phyloP scores from a whole-genome alignment of 768 basidiomycete species.

The Boletus vermiculosoides region DNA sequence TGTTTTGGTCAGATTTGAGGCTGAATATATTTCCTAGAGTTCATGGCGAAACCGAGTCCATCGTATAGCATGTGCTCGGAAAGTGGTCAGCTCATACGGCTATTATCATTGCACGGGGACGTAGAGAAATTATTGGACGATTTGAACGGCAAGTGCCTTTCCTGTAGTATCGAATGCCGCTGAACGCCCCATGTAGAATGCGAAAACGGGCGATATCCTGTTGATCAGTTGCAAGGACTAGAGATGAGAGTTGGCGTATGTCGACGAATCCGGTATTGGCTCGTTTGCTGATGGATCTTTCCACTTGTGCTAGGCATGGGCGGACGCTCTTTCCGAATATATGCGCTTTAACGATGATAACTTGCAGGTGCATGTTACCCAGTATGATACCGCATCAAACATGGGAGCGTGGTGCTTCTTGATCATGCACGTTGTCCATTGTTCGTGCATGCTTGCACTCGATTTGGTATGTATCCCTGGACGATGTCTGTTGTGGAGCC shows the following conservation, averaged over 20 bases:
- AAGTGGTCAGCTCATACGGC: constrained; percentile 72
- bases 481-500: neutral
- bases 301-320: constrained; percentile 53
- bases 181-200: constrained; percentile 32
- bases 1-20: neutral
- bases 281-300: constrained; percentile 8
- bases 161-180: neutral
- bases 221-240: constrained; percentile 41
- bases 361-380: constrained; percentile 63
- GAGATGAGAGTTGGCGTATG: constrained; percentile 42
- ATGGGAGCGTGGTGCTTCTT: constrained; percentile 81
- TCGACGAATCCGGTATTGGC: neutral
- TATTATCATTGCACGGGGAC: constrained; percentile 61
- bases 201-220: constrained; percentile 28
- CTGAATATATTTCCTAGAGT: constrained; percentile 49
- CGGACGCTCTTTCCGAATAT: constrained; percentile 61
- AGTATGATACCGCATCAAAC: constrained; percentile 79
- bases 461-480: constrained; percentile 50
- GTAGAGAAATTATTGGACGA: constrained; percentile 57
- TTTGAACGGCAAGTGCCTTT: constrained; percentile 42
- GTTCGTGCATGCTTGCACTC: constrained; percentile 63
- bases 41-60: constrained; percentile 61
- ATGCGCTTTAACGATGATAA: constrained; percentile 71
- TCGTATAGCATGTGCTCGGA: constrained; percentile 52
- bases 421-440: constrained; percentile 70